Conservation (phyloP, 2,329 filamentous ascomycete species). For the Phaeosphaeria sp. region DNA sequence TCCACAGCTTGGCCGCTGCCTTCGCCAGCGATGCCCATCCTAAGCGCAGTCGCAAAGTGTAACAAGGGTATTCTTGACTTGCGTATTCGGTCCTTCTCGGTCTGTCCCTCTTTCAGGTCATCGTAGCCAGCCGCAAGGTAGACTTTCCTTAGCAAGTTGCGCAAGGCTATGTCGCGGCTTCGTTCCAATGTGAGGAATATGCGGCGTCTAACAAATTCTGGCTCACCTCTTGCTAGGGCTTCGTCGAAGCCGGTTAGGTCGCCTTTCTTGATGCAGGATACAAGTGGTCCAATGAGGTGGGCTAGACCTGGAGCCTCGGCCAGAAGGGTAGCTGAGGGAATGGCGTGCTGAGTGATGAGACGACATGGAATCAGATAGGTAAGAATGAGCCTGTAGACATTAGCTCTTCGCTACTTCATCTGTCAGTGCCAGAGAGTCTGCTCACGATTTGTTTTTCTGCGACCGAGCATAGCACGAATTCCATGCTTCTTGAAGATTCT, state of each 20-base stretch:
- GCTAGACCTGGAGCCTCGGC: constrained; percentile 77
- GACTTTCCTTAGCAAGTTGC: constrained; percentile 91
- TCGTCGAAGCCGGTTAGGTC: constrained; percentile 84
- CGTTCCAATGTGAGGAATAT: constrained; percentile 96
- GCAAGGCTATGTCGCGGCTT: constrained; percentile 86
- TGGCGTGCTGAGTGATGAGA: constrained; percentile 82
- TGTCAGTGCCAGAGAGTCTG: constrained; percentile 10
- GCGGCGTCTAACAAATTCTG: constrained; percentile 90
- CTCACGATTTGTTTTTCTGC: constrained; percentile 79
- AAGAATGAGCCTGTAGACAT: constrained; percentile 73
- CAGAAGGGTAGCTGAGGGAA: constrained; percentile 77
- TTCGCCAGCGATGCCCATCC: constrained; percentile 68
- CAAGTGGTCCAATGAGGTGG: constrained; percentile 78
- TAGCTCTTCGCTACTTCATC: constrained; percentile 3
- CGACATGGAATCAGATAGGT: constrained; percentile 95
- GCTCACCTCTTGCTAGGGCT: constrained; percentile 80
- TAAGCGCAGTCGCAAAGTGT: constrained; percentile 86
- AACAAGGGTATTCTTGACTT: constrained; percentile 79
- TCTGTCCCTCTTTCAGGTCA: constrained; percentile 72
- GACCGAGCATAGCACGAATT: constrained; percentile 77
- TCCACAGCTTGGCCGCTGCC: constrained; percentile 68
- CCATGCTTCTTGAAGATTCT: constrained; percentile 77
- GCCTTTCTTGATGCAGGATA: constrained; percentile 78
- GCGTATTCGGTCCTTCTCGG: constrained; percentile 66
- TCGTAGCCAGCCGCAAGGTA: constrained; percentile 83